Conservation (phyloP, 2,329 filamentous ascomycete species). For the Trichoderma sp. region DNA sequence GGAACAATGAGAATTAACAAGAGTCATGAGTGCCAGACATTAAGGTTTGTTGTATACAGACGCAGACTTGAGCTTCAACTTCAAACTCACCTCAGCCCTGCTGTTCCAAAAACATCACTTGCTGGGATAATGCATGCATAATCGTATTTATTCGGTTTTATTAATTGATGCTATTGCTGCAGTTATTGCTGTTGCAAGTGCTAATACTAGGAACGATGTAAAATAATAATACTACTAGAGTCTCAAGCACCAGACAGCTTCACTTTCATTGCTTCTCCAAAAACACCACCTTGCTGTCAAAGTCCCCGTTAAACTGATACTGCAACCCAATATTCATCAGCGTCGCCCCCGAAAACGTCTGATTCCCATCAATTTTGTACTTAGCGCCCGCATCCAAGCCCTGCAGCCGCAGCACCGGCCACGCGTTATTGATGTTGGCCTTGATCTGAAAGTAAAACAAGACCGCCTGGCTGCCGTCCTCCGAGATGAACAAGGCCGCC, state of each 20-base stretch:
- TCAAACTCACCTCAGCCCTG: not conserved
- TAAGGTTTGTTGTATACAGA: not conserved
- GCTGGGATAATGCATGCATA: constrained; percentile 35
- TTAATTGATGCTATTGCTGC: not conserved
- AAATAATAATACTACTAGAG: too few species aligned
- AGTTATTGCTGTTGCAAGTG: not conserved
- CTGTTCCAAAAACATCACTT: constrained; percentile 54
- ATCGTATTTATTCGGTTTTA: not conserved
- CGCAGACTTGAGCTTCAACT: not conserved
- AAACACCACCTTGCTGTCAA: constrained; percentile 56
- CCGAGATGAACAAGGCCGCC: constrained; percentile 57
- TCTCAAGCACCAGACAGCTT: not conserved
- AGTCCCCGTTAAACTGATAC: constrained; percentile 50
- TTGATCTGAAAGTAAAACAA: constrained; percentile 61
- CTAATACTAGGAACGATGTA: not conserved
- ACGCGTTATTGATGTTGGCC: constrained; percentile 50
- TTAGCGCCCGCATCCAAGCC: constrained; percentile 54
- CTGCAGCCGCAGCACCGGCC: constrained; percentile 52
- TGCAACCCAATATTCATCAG: constrained; percentile 63
- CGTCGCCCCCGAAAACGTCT: constrained; percentile 55
- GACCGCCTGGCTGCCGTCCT: constrained; percentile 48
- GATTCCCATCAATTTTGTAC: constrained; percentile 54
- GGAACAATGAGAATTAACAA: not conserved
- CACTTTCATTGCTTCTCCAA: constrained; percentile 42
- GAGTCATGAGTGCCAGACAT: too few species aligned